phyloP scores from a whole-genome alignment of 495 filamentous ascomycete species.

The Neurospora sp. region DNA sequence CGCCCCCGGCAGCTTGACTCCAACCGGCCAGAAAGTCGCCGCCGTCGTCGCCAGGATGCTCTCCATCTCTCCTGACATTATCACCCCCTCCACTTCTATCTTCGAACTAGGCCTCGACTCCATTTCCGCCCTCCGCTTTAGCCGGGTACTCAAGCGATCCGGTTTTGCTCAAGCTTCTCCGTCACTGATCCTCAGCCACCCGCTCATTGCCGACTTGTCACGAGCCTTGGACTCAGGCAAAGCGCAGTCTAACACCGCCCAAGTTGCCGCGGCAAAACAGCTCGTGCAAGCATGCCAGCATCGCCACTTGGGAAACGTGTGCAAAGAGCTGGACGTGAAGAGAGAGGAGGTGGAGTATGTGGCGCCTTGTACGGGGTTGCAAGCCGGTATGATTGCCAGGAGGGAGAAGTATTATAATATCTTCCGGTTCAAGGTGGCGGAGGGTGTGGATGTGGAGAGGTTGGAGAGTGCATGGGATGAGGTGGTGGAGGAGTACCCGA shows the following conservation, averaged over 20 bases:
- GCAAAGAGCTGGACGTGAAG: slow-evolving; percentile 33
- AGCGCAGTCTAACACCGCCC: neutral
- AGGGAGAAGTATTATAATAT: slow-evolving; percentile 64
- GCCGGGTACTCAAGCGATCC: slow-evolving; percentile 37
- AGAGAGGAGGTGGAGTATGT: slow-evolving; percentile 53
- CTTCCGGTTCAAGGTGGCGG: slow-evolving; percentile 48
- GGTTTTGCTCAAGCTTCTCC: slow-evolving; percentile 49
- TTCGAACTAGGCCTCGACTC: slow-evolving; percentile 80
- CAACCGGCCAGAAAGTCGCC: slow-evolving; percentile 38
- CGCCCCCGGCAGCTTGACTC: slow-evolving; percentile 13
- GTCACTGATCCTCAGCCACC: slow-evolving; percentile 56
- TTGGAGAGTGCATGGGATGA: slow-evolving; percentile 44
- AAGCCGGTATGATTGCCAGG: slow-evolving; percentile 69
- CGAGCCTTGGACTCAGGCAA: slow-evolving; percentile 3
- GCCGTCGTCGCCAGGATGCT: slow-evolving; percentile 42
- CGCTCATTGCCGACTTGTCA: slow-evolving; percentile 21
- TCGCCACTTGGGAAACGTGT: slow-evolving; percentile 19
- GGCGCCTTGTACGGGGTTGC: slow-evolving; percentile 66
- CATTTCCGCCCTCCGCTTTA: slow-evolving; percentile 62
- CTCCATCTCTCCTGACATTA: slow-evolving; percentile 26
- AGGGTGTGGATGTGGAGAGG: slow-evolving; percentile 24
- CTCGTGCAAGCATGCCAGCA: slow-evolving; percentile 22
- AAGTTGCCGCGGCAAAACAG: slow-evolving; percentile 10
- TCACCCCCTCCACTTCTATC: slow-evolving; percentile 51
- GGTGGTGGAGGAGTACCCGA: slow-evolving; percentile 37